These are phyloP conservation scores for Acer saccharum DNA, from an alignment of 345 rosid species.

Conservation along the genomic window DNA sequence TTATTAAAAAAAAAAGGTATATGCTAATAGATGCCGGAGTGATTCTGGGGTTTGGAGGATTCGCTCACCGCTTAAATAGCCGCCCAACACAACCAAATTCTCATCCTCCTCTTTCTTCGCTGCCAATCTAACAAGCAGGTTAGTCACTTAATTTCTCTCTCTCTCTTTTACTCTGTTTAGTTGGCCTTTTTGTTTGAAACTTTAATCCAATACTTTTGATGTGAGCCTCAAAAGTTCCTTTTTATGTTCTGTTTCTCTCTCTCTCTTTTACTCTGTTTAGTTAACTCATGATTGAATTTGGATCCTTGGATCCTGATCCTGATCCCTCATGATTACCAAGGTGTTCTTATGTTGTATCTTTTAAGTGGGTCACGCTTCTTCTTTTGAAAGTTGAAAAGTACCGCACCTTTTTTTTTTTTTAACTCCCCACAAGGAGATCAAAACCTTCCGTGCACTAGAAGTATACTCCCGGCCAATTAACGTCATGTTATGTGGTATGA, in stretches of 20 bases:
- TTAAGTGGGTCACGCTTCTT: not conserved
- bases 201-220: not conserved
- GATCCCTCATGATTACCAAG: not conserved
- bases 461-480: too few species aligned
- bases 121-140: slow-evolving; percentile 7
- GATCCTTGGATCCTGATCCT: too few species aligned
- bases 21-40: slow-evolving; percentile 10
- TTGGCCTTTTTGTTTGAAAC: too few species aligned
- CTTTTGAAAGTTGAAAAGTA: not conserved
- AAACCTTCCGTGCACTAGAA: too few species aligned
- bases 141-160: not conserved
- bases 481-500: too few species aligned
- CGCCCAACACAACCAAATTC: not conserved
- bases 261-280: too few species aligned
- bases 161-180: not conserved
- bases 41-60: not conserved
- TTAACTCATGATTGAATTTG: not conserved
- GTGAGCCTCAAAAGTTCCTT: not conserved
- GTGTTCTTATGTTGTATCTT: not conserved
- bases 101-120: not conserved
- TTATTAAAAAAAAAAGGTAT: not conserved
- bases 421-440: not conserved
- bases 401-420: not conserved
- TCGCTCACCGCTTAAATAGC: not conserved
- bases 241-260: too few species aligned